Evolutionary conservation across 805 yeast genomes (phyloP).

Genomic region (Saturnispora serradocipensis): DNA sequence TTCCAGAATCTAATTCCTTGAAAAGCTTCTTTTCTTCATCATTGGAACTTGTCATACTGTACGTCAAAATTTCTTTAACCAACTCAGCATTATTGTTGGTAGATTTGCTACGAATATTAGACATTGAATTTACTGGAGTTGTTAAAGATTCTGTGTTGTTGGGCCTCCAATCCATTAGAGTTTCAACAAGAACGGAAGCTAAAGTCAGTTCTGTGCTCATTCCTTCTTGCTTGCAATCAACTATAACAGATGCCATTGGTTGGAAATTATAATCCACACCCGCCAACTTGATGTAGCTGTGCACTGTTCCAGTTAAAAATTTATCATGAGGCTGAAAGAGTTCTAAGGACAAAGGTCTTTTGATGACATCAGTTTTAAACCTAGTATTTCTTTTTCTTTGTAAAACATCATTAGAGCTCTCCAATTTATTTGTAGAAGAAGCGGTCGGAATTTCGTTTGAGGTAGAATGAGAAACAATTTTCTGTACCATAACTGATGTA

Average conservation of each 20-base stretch:
- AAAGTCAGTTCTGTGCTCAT: conserved; percentile 22
- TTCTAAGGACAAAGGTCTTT: conserved; percentile 1
- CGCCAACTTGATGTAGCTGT: conserved; percentile 14
- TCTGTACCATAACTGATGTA: not conserved
- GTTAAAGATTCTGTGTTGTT: conserved; percentile 18
- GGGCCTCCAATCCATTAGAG: conserved; percentile 16
- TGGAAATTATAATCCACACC: conserved; percentile 35
- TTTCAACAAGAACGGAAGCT: conserved; percentile 1
- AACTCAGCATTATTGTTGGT: conserved; percentile 17
- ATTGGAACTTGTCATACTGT: conserved; percentile 9
- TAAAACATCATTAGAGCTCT: not conserved
- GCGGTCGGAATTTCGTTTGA: not conserved
- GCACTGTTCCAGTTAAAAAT: conserved; percentile 11
- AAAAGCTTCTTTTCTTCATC: conserved; percentile 11
- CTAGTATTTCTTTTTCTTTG: conserved; percentile 5
- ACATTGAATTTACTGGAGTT: conserved; percentile 14
- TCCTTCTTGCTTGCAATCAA: not conserved
- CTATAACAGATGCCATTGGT: conserved; percentile 31
- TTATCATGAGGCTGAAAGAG: conserved; percentile 8
- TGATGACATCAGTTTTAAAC: conserved; percentile 3
- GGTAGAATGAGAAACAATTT: not conserved
- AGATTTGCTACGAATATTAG: not conserved
- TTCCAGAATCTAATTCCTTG: conserved; percentile 16
- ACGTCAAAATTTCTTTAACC: conserved; percentile 26
- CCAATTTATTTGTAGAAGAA: not conserved